Base-by-base conservation (phyloP, 2,329 filamentous ascomycete genomes). In the Aspergillus ochraceus region DNA sequence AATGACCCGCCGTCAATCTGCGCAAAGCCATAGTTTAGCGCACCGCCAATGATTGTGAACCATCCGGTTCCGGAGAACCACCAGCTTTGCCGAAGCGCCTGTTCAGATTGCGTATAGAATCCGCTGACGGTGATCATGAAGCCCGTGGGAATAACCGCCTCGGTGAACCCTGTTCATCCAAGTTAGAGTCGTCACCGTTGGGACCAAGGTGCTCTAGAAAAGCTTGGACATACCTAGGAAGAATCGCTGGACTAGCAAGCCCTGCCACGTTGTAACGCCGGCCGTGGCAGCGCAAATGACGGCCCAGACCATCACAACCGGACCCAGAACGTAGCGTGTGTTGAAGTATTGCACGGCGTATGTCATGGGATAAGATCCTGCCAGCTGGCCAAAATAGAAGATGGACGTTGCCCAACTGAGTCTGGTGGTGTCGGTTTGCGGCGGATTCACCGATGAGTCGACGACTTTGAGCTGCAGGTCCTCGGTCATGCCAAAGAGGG, bases 361-460 rank as follows among this genome's bases (percentile, higher is more conserved):
- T 0, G 88, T 88, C 84, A 91, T 86, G 1, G 89, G 90, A 62
- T 91, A 92, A 2, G 90, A 77, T 0, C 90, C 90, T 0, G 84
- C 86, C 2, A 93, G 81, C 88, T 90, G 90, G 42, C 90, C 90
- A 65, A 92, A 91, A 77, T 92, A 92, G 78, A 92, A 92, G 68
- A 91, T 80, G 0, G 88, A 91, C 0, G 89, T 92, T 2, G 90
- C 90, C 90, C 89, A 92, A 64, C 84, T 88, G 29, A 92, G 82
- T 10, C 90, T 83, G 0, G 84, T 82, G 0, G 90, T 92, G 69
- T 89, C 84, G 17, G 83, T 84, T 0, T 83, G 83, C 0, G 84
- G 81, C 0, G 88, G 87, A 1, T 72, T 77, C 2, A 76, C 81
- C 0, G 77, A 73, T 17, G 78, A 70, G 62, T 84, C 75, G 6